Percentiles rank a stretch among this genome's conserved stretches.
Evolutionary conservation across 129 eudicot genomes (phyloP).

Genomic region (Smallanthus sonchifolius): DNA sequence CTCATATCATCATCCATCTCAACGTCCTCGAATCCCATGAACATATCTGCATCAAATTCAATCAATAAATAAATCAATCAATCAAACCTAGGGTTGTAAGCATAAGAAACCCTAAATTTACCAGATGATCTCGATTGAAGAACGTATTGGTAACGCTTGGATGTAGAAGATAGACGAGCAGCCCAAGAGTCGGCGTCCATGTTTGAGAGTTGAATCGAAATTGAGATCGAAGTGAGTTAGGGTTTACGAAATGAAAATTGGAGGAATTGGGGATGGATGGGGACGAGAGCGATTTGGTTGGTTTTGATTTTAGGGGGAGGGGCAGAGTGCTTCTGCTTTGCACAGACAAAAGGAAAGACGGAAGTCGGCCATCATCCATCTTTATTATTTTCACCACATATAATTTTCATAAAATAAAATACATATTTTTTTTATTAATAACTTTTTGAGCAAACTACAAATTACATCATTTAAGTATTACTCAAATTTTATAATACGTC

Average conservation of each 20-base stretch:
- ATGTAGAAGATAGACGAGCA: slow-evolving; percentile 74
- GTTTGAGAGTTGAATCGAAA: slow-evolving; percentile 9
- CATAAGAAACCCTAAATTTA: slow-evolving; percentile 19
- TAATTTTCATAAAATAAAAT: too few species aligned
- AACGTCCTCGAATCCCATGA: slow-evolving; percentile 82
- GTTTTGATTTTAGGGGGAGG: background rate
- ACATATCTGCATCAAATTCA: slow-evolving; percentile 54
- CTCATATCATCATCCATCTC: slow-evolving; percentile 78
- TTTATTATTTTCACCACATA: too few species aligned
- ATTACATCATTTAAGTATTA: too few species aligned
- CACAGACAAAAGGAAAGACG: slow-evolving; percentile 13
- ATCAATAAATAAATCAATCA: slow-evolving; percentile 7
- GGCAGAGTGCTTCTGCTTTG: background rate
- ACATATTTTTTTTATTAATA: too few species aligned
- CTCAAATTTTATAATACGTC: too few species aligned
- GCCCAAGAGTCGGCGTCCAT: slow-evolving; percentile 91
- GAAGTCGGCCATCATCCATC: slow-evolving; percentile 12
- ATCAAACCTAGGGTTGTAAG: background rate
- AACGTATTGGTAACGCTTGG: slow-evolving; percentile 72
- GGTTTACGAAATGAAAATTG: slow-evolving; percentile 20
- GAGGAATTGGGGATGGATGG: background rate
- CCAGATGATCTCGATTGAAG: slow-evolving; percentile 86
- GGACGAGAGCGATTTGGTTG: slow-evolving; percentile 9
- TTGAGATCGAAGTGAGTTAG: slow-evolving; percentile 24
- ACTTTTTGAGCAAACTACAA: too few species aligned